Conservation (phyloP, 345 rosid genomes). For the Arabis hirsuta region DNA sequence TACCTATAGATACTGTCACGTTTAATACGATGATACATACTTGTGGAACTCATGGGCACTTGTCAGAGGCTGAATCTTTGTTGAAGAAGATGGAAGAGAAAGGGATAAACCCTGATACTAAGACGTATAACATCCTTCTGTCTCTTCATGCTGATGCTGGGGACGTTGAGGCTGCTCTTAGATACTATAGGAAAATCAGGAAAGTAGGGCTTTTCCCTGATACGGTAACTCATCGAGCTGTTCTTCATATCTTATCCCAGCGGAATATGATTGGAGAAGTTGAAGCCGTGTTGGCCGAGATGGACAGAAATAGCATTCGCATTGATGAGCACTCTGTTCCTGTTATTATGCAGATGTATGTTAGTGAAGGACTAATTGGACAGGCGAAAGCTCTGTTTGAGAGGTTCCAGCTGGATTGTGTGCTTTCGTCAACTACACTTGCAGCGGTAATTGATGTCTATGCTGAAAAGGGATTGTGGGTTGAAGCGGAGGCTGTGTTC, state of each 20-base stretch:
- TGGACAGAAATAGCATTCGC: constrained; percentile 51
- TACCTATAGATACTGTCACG: constrained; percentile 70
- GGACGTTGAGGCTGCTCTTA: constrained; percentile 66
- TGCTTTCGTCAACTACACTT: constrained; percentile 59
- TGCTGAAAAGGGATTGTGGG: constrained; percentile 82
- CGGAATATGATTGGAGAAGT: constrained; percentile 72
- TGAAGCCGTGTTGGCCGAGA: constrained; percentile 65
- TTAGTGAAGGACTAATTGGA: constrained; percentile 55
- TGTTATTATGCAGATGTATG: constrained; percentile 70
- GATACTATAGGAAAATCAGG: constrained; percentile 66
- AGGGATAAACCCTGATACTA: constrained; percentile 71
- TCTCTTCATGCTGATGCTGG: constrained; percentile 78
- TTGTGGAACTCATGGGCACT: constrained; percentile 75
- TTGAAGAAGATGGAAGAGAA: constrained; percentile 76
- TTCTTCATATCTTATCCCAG: constrained; percentile 70
- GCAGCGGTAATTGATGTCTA: constrained; percentile 77
- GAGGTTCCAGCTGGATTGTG: constrained; percentile 50
- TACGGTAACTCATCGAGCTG: constrained; percentile 69
- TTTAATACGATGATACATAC: constrained; percentile 90
- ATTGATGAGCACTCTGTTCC: constrained; percentile 87
- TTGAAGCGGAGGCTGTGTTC: constrained; percentile 79
- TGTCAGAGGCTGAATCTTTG: constrained; percentile 82
- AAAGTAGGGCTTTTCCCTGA: constrained; percentile 82
- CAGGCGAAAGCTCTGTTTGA: constrained; percentile 58
- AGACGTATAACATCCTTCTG: constrained; percentile 74